Evolutionary conservation across 73 alveolate genomes (phyloP), one percentile per base, ranked within the genome.

Genomic region (Tetrahymena thermophila): DNA sequence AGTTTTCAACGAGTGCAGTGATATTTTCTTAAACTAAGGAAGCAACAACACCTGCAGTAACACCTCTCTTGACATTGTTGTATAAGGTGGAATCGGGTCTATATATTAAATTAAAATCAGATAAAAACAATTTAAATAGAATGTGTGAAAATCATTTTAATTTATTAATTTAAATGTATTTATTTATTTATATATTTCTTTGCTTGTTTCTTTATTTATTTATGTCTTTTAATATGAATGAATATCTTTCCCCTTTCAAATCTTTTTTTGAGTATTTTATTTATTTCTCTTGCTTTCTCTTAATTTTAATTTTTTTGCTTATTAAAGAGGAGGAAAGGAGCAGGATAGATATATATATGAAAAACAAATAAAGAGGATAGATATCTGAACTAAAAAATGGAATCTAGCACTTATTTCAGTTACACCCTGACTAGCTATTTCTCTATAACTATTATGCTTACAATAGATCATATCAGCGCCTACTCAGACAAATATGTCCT

Each of bases 11-110:
- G 50, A 95, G 85, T 25, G 93, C 94, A 89, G 93, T 94, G 40
- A 43, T 28, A 37, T 71, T 50, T 89, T 95, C 97, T 42, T 93
- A 58, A 43, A 95, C 28, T 55, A 89, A 43, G 35, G 93, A 37
- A 34, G 94, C 97, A n/a, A 71, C 28, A 40, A 95, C 55, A 34
- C 97, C 97, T 34, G 55, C 93, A 50, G 94, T 95, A 43, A 93
- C 95, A 34, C 97, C 97, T 95, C 95, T 95, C 25, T 94, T 95
- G 17, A 38, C 94, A 43, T 95, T 95, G 23, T 71, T 71, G 17
- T 25, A 25, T n/a, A 71, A 31, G 89, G 89, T 71, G 89, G 89
- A 71, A 25, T 71, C 89, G 31, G 89, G 89, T 71, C 89, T 71
- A 71, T 71, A 28, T 50, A 8, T 71, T 19, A 28, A 1, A 71